Base-by-base conservation (phyloP, 495 filamentous ascomycete genomes). In the Penicillium lividum region DNA sequence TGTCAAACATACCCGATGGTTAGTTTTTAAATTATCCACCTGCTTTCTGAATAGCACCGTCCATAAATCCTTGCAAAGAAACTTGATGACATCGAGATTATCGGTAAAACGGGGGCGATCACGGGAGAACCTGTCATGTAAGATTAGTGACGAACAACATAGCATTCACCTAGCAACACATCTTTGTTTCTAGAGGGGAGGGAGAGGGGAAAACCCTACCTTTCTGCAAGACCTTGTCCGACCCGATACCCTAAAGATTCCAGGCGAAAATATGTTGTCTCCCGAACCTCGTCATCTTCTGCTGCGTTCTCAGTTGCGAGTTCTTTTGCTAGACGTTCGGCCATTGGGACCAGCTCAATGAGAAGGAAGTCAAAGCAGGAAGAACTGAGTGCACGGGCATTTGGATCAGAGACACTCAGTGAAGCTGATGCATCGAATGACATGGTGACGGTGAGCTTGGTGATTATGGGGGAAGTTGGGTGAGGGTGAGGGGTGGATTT, bases 51-150 rank as follows among this genome's bases (percentile, higher is more conserved):
- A 98, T 33, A 97, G 82, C 42, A 96, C 80, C 49, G 84, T 90
- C 94, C 94, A 98, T 44, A 98, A 75, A 69, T 98, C 95, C 73
- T 98, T 98, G 82, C 94, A 98, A 34, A 98, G 81, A 68, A 98
- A 98, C 73, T 98, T 98, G 68, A 98, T 98, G 29, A 90, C 87
- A 65, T 94, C 91, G 22, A 96, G 81, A 33, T 90, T 91, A 72
- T 94, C 90, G 28, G 83, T 86, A 73, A 96, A 94, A 45, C 92
- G 87, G 43, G 94, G 90, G 45, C 91, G 81, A 71, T 96, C 90
- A 59, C 87, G 83, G 40, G 91, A 91, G 77, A 98, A 97, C 56
- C 93, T 96, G 62, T 56, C 5, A 33, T 13, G 15, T 16, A 44
- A 30, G 11, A 31, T 49, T 49, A 49, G 46, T 46, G 43, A 27